A percentile compares a stretch with the other conserved stretches of the same genome.
phyloP scores from a whole-genome alignment of 1,284 basidiomycete genomes.

The Apiotrichum laibachii region DNA sequence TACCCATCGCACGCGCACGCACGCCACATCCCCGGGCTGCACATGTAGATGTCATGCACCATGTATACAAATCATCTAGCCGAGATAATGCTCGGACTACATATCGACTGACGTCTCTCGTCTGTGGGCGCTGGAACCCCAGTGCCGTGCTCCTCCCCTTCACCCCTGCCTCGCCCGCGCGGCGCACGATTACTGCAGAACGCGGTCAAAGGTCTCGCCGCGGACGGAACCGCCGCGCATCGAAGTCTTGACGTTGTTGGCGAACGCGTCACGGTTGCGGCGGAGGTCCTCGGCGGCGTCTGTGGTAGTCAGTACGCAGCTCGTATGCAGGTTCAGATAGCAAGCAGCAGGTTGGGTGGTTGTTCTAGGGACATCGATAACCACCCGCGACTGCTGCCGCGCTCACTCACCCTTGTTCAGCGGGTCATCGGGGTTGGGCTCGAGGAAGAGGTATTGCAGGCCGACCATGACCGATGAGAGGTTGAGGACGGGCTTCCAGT shows the following conservation, averaged over 20 bases:
- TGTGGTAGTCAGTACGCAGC: conserved; percentile 49
- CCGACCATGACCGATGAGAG: conserved; percentile 97
- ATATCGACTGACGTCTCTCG: not conserved
- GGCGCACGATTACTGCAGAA: conserved; percentile 49
- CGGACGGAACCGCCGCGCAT: conserved; percentile 77
- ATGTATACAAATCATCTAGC: conserved; percentile 6
- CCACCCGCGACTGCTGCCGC: not conserved
- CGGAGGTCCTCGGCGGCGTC: conserved; percentile 93
- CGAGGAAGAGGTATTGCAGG: conserved; percentile 94
- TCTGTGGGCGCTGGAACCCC: no score
- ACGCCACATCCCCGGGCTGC: not conserved
- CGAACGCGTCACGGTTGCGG: conserved; percentile 74
- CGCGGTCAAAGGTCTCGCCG: conserved; percentile 72
- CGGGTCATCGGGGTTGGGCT: conserved; percentile 98
- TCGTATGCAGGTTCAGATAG: not conserved
- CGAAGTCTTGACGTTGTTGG: conserved; percentile 73
- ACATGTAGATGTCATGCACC: conserved; percentile 7
- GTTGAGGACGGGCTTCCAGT: conserved; percentile 98
- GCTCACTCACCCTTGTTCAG: conserved; percentile 82
- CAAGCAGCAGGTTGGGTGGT: not conserved
- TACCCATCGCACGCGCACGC: no score
- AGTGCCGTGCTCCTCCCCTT: no score
- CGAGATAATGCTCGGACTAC: not conserved
- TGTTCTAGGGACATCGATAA: not conserved
- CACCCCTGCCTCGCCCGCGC: not conserved